Evolutionary conservation across 2,329 filamentous ascomycete species (phyloP).

Genomic region (Plectosphaerella plurivora): DNA sequence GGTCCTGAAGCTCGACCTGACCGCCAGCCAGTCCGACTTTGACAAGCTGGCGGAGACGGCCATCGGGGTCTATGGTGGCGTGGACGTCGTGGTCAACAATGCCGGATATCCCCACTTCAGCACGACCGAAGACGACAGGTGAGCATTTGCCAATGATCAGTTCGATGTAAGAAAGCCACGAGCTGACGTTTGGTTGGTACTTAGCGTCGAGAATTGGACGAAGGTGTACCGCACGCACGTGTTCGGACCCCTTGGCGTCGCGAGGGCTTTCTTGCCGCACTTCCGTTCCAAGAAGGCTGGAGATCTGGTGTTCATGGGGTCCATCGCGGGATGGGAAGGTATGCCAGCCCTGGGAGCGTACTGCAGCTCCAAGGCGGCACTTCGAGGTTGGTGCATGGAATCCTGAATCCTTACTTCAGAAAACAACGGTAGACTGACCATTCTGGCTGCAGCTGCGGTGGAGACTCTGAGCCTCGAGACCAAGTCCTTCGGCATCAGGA

Average conservation of each 20-base stretch:
- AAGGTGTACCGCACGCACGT: constrained; percentile 28
- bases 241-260: constrained; percentile 30
- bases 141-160: background rate
- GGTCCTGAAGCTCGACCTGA: constrained; percentile 4
- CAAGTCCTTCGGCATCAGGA: no score
- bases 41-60: background rate
- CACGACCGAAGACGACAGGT: constrained; percentile 21
- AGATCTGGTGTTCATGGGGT: constrained; percentile 28
- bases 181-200: no score
- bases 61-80: constrained; percentile 14
- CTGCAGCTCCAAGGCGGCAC: constrained; percentile 23
- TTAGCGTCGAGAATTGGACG: background rate
- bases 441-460: no score
- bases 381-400: constrained; percentile 17
- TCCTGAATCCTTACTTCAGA: no score
- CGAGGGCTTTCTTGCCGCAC: constrained; percentile 25
- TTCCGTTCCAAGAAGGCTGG: constrained; percentile 22
- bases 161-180: background rate
- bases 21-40: background rate
- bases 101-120: constrained; percentile 26
- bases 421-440: no score
- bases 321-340: constrained; percentile 26
- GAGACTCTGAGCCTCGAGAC: no score
- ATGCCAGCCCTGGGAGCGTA: constrained; percentile 25
- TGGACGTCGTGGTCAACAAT: constrained; percentile 34